Conservation (phyloP, 2,329 filamentous ascomycete genomes). For the Teratosphaeria destructans region DNA sequence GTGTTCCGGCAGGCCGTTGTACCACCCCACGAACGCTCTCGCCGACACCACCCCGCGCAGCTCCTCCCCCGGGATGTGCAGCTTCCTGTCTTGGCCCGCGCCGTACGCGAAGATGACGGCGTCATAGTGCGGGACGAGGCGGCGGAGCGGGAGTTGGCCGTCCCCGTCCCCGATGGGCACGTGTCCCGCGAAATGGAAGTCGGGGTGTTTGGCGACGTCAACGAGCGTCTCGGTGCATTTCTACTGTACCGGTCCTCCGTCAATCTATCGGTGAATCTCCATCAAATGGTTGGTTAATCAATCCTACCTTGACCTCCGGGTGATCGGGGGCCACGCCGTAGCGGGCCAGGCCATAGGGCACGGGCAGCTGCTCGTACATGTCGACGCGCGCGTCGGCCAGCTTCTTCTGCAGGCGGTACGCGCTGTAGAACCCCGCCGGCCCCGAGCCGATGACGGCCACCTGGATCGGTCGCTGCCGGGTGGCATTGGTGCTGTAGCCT, state of each 20-base stretch:
- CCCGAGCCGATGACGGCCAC: constrained; percentile 70
- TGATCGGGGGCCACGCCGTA: constrained; percentile 98
- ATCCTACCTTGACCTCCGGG: constrained; percentile 81
- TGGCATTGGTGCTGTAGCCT: constrained; percentile 26
- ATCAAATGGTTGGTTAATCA: neutral
- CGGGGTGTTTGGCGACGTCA: constrained; percentile 69
- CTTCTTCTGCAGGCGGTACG: constrained; percentile 71
- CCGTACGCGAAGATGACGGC: constrained; percentile 89
- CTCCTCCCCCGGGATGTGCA: constrained; percentile 73
- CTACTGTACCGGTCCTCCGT: constrained; percentile 35
- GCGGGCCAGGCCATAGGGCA: constrained; percentile 83
- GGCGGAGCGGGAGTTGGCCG: constrained; percentile 49
- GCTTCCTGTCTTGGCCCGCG: constrained; percentile 67
- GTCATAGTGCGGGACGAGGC: constrained; percentile 75
- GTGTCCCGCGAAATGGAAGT: constrained; percentile 89
- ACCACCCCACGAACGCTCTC: constrained; percentile 93
- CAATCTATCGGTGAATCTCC: constrained; percentile 6
- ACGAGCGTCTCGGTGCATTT: constrained; percentile 93
- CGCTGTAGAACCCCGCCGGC: constrained; percentile 90
- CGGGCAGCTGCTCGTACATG: constrained; percentile 92
- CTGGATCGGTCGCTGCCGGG: constrained; percentile 71
- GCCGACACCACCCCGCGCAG: constrained; percentile 74
- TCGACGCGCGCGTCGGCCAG: constrained; percentile 65
- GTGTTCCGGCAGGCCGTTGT: constrained; percentile 86
- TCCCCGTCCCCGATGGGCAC: constrained; percentile 58